Conservation (phyloP, 202 grass and related monocot genomes). For the Carex sylvatica region DNA sequence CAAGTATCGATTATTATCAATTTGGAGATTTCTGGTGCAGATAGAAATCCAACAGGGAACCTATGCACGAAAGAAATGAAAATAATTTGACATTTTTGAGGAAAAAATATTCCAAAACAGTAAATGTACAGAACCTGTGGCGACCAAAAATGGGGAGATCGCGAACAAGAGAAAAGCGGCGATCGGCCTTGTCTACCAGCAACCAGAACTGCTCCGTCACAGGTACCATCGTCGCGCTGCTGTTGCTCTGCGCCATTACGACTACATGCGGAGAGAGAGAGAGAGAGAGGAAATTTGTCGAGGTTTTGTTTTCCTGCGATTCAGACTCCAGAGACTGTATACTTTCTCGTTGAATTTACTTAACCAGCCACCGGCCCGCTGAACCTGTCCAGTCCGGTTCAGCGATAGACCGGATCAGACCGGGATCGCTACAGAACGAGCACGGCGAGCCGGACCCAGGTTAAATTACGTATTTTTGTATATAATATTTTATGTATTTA, state of each 20-base stretch:
- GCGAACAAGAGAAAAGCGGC: constrained; percentile 78
- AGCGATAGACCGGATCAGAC: no score
- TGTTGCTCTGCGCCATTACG: constrained; percentile 27
- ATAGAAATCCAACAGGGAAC: neutral
- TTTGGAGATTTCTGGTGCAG: neutral
- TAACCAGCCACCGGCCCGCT: no score
- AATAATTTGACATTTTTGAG: neutral
- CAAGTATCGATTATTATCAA: neutral
- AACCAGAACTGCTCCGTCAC: constrained; percentile 80
- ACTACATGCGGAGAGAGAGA: neutral
- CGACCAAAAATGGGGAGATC: constrained; percentile 74
- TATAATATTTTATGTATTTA: no score
- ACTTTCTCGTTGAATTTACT: neutral
- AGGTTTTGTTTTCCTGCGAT: neutral
- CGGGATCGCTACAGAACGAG: no score
- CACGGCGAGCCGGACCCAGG: no score
- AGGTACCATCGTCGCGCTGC: constrained; percentile 32
- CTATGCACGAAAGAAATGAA: neutral
- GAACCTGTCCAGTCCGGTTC: no score
- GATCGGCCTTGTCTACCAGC: constrained; percentile 90
- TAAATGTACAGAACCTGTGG: constrained; percentile 31
- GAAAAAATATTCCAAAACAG: neutral
- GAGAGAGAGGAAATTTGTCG: neutral
- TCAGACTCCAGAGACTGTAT: neutral
- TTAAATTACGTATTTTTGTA: no score